Evolutionary conservation across 495 filamentous ascomycete genomes (phyloP), one percentile per base, ranked within the genome.

Genomic region (Daldinia bambusicola): DNA sequence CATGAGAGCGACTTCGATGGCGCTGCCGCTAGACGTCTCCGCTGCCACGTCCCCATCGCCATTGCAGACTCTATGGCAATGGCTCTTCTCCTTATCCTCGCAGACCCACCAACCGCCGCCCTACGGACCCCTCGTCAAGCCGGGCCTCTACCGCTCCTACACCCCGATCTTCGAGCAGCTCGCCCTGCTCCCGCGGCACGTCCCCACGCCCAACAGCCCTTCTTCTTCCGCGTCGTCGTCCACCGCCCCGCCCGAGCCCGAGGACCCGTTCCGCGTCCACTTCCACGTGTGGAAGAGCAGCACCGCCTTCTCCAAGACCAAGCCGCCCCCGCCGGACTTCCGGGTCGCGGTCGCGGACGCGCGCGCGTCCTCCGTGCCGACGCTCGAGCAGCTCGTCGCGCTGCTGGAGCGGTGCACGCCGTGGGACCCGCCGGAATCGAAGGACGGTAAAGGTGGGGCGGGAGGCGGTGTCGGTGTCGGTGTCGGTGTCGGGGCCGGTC

Each of bases 71-170:
- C 63, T 85, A 31, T 83, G 75, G 77, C 71, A 80, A 61, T 84
- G 84, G 78, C 75, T 87, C 6, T 74, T 79, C 55, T 82, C 77
- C 0, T 69, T 81, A 20, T 61, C 86, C 9, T 37, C 31, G 40
- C 62, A 6, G 30, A 51, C 16, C 0, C 32, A 74, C 6, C 69
- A 36, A 36, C 34, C 51, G 2, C 73, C 59, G 0, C 74, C 79
- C 40, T 80, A 76, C 62, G 94, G 93, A 6, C 94, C 93, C 1
- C 80, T 97, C 10, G 84, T 97, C 56, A 85, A 84, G 48, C 87
- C 89, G 0, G 91, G 92, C 3, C 85, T 96, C 22, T 95, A 97
- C 77, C 87, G 93, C 45, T 91, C 83, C 59, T 98, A 97, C 79
- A 80, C 82, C 67, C 81, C 90, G 16, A 91, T 99, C 59, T 98